phyloP scores from a whole-genome alignment of 352 stramenopile species.

The Phytophthora kernoviae region DNA sequence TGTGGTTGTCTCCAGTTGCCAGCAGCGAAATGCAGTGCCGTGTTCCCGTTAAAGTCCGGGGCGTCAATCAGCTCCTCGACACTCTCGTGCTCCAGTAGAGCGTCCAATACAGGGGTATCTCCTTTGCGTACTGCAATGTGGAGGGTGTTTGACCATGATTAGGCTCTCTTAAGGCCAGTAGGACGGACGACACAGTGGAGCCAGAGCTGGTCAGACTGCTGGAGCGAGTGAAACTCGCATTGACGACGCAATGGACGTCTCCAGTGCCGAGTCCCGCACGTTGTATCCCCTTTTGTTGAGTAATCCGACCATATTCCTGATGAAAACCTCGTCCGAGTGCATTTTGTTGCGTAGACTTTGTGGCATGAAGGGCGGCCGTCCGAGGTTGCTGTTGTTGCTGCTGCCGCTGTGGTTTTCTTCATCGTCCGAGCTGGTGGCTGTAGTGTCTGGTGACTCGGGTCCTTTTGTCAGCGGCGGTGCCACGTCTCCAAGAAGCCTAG shows the following conservation, averaged over 20 bases:
- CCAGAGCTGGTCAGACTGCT: slow-evolving; percentile 64
- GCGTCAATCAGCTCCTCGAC: slow-evolving; percentile 72
- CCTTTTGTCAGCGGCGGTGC: slow-evolving; percentile 15
- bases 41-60: slow-evolving; percentile 82
- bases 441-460: slow-evolving; percentile 17
- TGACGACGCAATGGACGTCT: slow-evolving; percentile 64
- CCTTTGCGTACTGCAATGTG: slow-evolving; percentile 82
- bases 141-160: slow-evolving; percentile 75
- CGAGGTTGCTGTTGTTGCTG: slow-evolving; percentile 9
- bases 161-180: slow-evolving; percentile 72
- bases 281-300: slow-evolving; percentile 89
- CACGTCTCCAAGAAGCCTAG: slow-evolving; percentile 27
- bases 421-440: slow-evolving; percentile 24
- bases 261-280: slow-evolving; percentile 63
- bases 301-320: slow-evolving; percentile 71
- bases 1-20: slow-evolving; percentile 61
- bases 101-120: slow-evolving; percentile 72
- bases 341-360: slow-evolving; percentile 20
- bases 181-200: slow-evolving; percentile 68
- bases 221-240: slow-evolving; percentile 35
- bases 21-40: slow-evolving; percentile 77
- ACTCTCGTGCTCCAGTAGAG: slow-evolving; percentile 71
- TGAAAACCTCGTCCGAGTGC: slow-evolving; percentile 64
- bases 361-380: slow-evolving; percentile 13
- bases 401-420: slow-evolving; percentile 25